Evolutionary conservation across 139 green algal species (phyloP).

Genomic region (Auxenochlorella protothecoides): DNA sequence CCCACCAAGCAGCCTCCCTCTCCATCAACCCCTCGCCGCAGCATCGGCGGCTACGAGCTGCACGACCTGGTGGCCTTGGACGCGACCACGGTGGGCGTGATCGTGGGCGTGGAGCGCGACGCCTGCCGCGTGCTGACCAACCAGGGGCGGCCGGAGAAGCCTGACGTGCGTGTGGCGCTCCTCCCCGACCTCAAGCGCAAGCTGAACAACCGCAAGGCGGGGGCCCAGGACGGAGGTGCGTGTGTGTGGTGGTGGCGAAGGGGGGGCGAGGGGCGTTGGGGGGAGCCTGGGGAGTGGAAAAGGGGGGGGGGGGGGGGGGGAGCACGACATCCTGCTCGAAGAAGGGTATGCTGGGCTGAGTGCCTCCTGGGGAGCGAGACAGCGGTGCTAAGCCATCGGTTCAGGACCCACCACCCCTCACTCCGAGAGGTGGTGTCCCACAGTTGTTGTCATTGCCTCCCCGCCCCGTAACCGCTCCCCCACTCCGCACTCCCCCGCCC

Average conservation of each 20-base stretch:
- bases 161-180: constrained; percentile 57
- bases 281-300: constrained; percentile 4
- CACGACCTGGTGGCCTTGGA: constrained; percentile 90
- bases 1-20: too few species aligned
- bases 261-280: neutral
- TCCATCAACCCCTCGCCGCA: neutral
- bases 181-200: constrained; percentile 78
- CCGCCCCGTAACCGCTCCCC: too few species aligned
- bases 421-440: too few species aligned
- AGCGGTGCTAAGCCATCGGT: too few species aligned
- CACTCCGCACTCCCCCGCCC: neutral
- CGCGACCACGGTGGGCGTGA: constrained; percentile 46
- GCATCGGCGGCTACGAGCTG: constrained; percentile 78
- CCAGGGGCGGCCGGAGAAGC: constrained; percentile 45
- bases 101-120: constrained; percentile 69
- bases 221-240: constrained; percentile 37
- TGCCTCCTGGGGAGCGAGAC: too few species aligned
- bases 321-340: neutral
- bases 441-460: too few species aligned
- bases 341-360: neutral
- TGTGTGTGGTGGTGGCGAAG: constrained; percentile 13
- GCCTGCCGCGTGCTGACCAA: constrained; percentile 49
- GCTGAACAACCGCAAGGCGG: constrained; percentile 39
- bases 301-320: neutral
- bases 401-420: too few species aligned